Base-by-base conservation (phyloP, 2,329 filamentous ascomycete species). In the Fusarium aywerte region DNA sequence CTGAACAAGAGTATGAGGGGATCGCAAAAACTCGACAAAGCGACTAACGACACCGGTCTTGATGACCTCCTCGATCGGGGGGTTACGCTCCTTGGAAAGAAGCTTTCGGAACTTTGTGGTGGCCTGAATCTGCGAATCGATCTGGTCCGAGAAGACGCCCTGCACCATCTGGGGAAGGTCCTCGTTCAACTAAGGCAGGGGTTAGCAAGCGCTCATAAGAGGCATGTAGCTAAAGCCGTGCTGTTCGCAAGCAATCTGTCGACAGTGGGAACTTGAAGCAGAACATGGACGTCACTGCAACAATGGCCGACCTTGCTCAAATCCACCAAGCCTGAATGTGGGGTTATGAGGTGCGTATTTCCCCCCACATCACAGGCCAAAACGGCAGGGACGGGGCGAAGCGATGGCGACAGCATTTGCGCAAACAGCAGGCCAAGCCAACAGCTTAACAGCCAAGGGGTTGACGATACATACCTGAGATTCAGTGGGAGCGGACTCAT, bases 101-200 rank as follows among this genome's bases (percentile, higher is more conserved):
- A 99, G 88, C 86, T 99, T 99, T 79, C 96, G 87, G 86, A 99
- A 99, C 81, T 97, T 97, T 73, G 96, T 99, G 27, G 96, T 99
- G 59, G 95, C 93, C 82, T 95, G 90, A 74, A 99, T 99, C 82
- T 99, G 96, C 73, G 92, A 88, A 78, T 99, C 96, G 81, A 99
- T 97, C 82, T 98, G 93, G 70, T 99, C 95, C 69, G 96, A 99
- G 84, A 99, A 98, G 76, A 99, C 96, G 67, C 96, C 96, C 77
- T 91, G 87, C 66, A 98, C 96, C 96, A 99, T 99, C 83, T 96
- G 90, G 74, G 96, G 96, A 73, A 99, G 93, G 79, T 99, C 96
- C 82, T 97, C 94, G 79, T 96, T 97, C 79, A 99, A 86, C 96
- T 99, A 53, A 31, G 69, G 57, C 33, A 64, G 36, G 27, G 44